Evolutionary conservation across 331 rosid genomes (phyloP).

Genomic region (Stylosanthes scabra): DNA sequence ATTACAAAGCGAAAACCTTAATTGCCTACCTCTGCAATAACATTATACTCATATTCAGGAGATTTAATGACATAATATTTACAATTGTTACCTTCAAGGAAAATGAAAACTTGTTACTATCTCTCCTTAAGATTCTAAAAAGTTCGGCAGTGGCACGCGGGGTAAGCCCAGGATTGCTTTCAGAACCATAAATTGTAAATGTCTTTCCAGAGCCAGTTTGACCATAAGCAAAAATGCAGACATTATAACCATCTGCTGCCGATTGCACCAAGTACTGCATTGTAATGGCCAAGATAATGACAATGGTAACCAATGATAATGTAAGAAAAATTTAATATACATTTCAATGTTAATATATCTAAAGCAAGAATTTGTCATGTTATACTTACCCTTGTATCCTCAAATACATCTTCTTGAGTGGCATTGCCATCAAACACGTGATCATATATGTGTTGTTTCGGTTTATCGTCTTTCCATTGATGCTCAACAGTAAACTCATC

Average conservation of each 20-base stretch:
- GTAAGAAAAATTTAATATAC: neutral
- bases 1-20: neutral
- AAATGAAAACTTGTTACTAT: constrained; percentile 79
- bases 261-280: constrained; percentile 97
- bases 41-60: neutral
- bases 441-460: constrained; percentile 86
- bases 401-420: constrained; percentile 86
- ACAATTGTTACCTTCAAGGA: constrained; percentile 71
- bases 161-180: constrained; percentile 82
- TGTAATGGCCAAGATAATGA: constrained; percentile 26
- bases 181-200: constrained; percentile 88
- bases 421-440: constrained; percentile 75
- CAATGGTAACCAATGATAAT: neutral
- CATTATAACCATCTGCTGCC: constrained; percentile 90
- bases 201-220: constrained; percentile 99
- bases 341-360: constrained; percentile 1
- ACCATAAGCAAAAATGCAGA: constrained; percentile 98
- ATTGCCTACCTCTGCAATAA: neutral
- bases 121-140: constrained; percentile 39
- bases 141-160: constrained; percentile 82
- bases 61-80: constrained; percentile 14
- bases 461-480: constrained; percentile 87
- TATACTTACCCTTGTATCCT: constrained; percentile 84
- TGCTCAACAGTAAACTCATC: constrained; percentile 97
- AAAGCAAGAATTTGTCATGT: constrained; percentile 6